Percentiles rank a stretch among this genome's conserved stretches.
These are phyloP conservation scores for Colletotrichum zoysiae DNA, from an alignment of 2,329 filamentous ascomycete species.

Conservation along the genomic window DNA sequence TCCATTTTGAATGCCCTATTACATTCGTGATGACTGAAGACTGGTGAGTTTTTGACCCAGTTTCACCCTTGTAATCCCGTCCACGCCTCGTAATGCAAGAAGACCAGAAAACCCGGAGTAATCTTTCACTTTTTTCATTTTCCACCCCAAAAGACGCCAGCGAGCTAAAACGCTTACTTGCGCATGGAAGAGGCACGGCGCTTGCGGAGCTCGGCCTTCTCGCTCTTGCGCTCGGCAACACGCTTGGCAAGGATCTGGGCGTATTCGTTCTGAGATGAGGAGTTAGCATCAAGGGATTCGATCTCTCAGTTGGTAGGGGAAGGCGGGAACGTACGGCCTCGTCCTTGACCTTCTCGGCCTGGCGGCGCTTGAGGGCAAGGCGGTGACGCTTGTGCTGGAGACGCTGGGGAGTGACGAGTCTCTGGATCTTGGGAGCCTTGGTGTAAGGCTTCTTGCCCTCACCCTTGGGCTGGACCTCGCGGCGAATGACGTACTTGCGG, in stretches of 20 bases:
- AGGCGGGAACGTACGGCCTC: slow-evolving; percentile 82
- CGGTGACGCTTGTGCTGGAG: slow-evolving; percentile 99
- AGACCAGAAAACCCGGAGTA: slow-evolving; percentile 54
- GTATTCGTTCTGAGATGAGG: slow-evolving; percentile 84
- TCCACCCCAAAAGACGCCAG: slow-evolving; percentile 42
- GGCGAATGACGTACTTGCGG: slow-evolving; percentile 99
- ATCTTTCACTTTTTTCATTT: slow-evolving; percentile 47
- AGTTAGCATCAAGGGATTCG: slow-evolving; percentile 52
- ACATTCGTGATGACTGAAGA: slow-evolving; percentile 50
- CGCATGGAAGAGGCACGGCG: slow-evolving; percentile 94
- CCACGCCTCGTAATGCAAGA: slow-evolving; percentile 57
- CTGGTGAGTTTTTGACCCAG: slow-evolving; percentile 15
- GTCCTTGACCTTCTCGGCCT: slow-evolving; percentile 97
- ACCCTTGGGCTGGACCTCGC: slow-evolving; percentile 95
- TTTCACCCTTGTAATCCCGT: slow-evolving; percentile 45
- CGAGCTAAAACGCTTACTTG: slow-evolving; percentile 72
- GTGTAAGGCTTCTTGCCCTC: slow-evolving; percentile 99
- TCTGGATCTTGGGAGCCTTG: slow-evolving; percentile 99
- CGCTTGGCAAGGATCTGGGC: slow-evolving; percentile 96
- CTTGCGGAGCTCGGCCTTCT: slow-evolving; percentile 95
- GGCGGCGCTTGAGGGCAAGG: slow-evolving; percentile 97
- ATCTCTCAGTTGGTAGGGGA: background rate
- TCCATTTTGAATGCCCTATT: slow-evolving; percentile 53
- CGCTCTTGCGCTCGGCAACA: slow-evolving; percentile 94
- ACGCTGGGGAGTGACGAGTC: slow-evolving; percentile 98